phyloP scores from a whole-genome alignment of 1,139 yeast genomes.

The Yamadazyma buinensis region DNA sequence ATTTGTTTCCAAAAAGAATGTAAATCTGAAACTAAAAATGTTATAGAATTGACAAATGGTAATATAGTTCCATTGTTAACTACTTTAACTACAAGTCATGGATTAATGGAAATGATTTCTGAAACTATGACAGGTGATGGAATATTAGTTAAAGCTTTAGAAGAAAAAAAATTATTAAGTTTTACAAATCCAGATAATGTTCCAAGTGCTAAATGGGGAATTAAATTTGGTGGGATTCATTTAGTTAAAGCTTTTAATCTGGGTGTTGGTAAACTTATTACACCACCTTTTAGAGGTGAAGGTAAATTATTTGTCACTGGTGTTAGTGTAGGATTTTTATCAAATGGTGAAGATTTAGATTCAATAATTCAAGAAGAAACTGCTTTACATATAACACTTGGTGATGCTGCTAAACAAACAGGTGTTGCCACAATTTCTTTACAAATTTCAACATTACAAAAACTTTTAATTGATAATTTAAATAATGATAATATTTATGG shows the following conservation, averaged over 20 bases:
- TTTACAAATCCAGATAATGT: conserved; percentile 1
- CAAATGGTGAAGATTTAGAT: conserved; percentile 1
- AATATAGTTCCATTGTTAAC: conserved; percentile 3
- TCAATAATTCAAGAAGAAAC: conserved; percentile 3
- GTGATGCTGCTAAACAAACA: conserved; percentile 4
- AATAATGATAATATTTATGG: conserved; percentile 3
- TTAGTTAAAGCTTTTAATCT: conserved; percentile 4
- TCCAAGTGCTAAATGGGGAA: conserved; percentile 3
- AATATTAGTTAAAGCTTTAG: conserved; percentile 3
- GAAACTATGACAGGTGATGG: conserved; percentile 6
- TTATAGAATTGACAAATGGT: not conserved
- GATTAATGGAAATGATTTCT: conserved; percentile 3
- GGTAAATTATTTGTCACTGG: conserved; percentile 6
- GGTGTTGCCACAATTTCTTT: conserved; percentile 5
- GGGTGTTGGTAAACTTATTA: conserved; percentile 4
- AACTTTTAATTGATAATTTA: not conserved
- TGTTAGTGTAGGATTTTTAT: conserved; percentile 4
- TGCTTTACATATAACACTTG: conserved; percentile 5
- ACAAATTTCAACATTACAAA: conserved; percentile 2
- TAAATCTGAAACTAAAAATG: no score
- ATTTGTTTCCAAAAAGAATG: not conserved
- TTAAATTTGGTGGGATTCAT: conserved; percentile 4
- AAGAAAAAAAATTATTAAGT: conserved; percentile 1
- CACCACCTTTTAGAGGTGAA: conserved; percentile 7
- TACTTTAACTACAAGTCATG: conserved; percentile 3